Base-by-base conservation (phyloP, 129 eudicot species). In the Flaveria sonorensis region DNA sequence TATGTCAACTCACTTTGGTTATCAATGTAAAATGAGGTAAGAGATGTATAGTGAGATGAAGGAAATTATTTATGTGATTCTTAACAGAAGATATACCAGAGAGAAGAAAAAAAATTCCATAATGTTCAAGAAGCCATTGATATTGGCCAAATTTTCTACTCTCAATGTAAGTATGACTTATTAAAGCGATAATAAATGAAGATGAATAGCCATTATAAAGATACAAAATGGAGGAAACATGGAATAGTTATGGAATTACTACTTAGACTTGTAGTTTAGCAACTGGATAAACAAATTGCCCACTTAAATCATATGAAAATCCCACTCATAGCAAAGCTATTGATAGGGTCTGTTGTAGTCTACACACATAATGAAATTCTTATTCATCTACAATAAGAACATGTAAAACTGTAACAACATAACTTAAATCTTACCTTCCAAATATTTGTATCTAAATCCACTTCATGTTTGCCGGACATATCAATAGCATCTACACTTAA, bases 381-480 rank as follows among this genome's bases (percentile, higher is more conserved):
- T 53, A 15, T 39, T 47, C 59, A 39, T 77, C 74, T 24, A 23
- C 57, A 70, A 16, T 56, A 63, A 45, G 16, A 42, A 24, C 12
- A 69, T 32, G 11, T 45, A 60, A 50, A 65, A 63, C 10, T 16
- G 4, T 24, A 24, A 24, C 67, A 74, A 26, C 40, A 74, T 39
- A 26, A 74, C 19, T 45, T 61, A 74, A 48, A 53, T 51, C 80
- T 79, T 84, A 89, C 99, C 88, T 95, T 94, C 98, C 98, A 94
- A 86, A 94, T 91, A 67, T 87, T 94, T 84, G 98, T 94, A 83
- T 94, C 97, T 70, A 94, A 94, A 85, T 94, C 98, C 80, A 94
- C 98, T 87, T 94, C 98, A 80, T 94, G 97, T 86, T 94, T 94
- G 28, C 98, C 97, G 16, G 98, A 94, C 97, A 94, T 87, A 83